Conservation (phyloP, 179 eudicot species). For the Actinidia polygama region DNA sequence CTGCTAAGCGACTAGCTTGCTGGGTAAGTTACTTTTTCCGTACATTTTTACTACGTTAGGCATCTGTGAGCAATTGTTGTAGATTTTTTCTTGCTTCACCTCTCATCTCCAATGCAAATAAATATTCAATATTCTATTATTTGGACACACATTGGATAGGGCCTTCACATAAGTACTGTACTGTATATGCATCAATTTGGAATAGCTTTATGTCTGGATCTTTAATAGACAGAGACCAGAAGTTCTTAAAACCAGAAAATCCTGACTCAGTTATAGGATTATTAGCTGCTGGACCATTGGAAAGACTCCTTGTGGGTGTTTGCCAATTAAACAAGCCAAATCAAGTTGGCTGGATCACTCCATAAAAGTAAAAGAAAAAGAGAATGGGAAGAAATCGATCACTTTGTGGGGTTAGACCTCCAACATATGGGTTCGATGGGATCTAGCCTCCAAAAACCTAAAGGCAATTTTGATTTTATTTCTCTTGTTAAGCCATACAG, state of each 20-base stretch:
- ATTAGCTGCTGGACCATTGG: neutral
- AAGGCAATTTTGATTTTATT: no score
- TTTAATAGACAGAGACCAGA: neutral
- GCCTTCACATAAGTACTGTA: neutral
- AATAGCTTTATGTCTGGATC: neutral
- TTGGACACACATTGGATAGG: neutral
- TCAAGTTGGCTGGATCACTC: no score
- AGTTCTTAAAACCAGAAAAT: neutral
- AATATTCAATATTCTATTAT: neutral
- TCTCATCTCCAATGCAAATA: neutral
- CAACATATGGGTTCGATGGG: neutral
- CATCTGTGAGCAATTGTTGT: neutral
- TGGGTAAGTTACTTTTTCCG: conserved; percentile 66
- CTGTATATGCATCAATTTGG: neutral
- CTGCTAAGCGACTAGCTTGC: conserved; percentile 93
- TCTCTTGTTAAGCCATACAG: no score
- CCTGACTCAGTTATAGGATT: neutral
- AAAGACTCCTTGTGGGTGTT: neutral
- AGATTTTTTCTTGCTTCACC: neutral
- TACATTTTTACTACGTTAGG: neutral
- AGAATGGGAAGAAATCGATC: no score
- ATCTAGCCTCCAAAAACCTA: no score
- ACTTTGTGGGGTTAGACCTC: no score
- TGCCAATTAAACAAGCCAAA: neutral
- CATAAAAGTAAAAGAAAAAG: no score